These are phyloP conservation scores for Tetrahymena borealis DNA, from an alignment of 73 alveolate species.

Conservation along the genomic window DNA sequence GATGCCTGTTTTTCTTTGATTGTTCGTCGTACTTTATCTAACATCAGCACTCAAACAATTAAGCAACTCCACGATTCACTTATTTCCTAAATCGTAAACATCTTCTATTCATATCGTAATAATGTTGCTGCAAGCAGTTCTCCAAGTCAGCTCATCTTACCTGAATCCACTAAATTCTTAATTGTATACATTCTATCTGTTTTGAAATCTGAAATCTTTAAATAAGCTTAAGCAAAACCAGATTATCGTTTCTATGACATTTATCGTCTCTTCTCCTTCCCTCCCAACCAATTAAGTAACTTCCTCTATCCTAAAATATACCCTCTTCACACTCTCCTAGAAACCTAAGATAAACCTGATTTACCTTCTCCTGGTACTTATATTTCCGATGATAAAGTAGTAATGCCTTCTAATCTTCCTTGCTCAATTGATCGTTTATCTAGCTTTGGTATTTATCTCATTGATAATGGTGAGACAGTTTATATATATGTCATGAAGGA, in stretches of 20 bases:
- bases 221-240: conserved; percentile 31
- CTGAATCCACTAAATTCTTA: conserved; percentile 52
- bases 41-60: conserved; percentile 16
- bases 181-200: conserved; percentile 48
- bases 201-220: background rate
- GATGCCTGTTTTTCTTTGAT: conserved; percentile 46
- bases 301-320: conserved; percentile 60
- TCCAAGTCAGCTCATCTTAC: conserved; percentile 52
- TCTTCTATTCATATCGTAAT: conserved; percentile 45
- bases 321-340: conserved; percentile 35
- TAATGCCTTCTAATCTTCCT: conserved; percentile 52
- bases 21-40: conserved; percentile 25
- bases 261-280: conserved; percentile 35
- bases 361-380: conserved; percentile 17
- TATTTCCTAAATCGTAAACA: conserved; percentile 38
- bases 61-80: conserved; percentile 41
- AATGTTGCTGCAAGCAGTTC: conserved; percentile 48
- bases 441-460: conserved; percentile 34
- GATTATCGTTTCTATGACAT: conserved; percentile 52
- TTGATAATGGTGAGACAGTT: conserved; percentile 60
- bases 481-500: conserved; percentile 50
- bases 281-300: conserved; percentile 42
- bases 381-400: conserved; percentile 30
- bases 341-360: background rate
- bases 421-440: conserved; percentile 15